Evolutionary conservation across 1,284 basidiomycete species (phyloP).

Genomic region (Peniophora sp.): DNA sequence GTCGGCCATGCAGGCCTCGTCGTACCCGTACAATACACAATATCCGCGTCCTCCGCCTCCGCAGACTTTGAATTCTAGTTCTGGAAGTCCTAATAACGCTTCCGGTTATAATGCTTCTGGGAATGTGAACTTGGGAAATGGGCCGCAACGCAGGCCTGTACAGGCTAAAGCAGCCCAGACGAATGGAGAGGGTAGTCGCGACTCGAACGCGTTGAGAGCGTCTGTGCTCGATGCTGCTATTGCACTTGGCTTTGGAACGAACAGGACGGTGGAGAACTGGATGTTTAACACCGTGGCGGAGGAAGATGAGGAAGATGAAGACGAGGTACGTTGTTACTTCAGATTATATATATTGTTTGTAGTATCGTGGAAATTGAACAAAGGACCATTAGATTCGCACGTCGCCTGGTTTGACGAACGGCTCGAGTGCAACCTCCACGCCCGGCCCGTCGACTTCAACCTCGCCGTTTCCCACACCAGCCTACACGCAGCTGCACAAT

Average conservation of each 20-base stretch:
- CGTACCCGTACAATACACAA: too few species aligned
- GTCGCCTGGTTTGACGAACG: conserved; percentile 26
- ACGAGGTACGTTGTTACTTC: conserved; percentile 13
- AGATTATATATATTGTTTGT: neutral
- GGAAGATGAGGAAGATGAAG: conserved; percentile 35
- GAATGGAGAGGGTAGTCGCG: conserved; percentile 23
- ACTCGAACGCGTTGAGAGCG: conserved; percentile 51
- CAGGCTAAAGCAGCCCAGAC: too few species aligned
- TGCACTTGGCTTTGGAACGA: conserved; percentile 51
- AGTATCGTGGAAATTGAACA: too few species aligned
- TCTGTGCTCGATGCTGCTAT: conserved; percentile 66
- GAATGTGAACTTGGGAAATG: too few species aligned
- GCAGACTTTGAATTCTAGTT: too few species aligned
- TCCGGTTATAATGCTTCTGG: too few species aligned
- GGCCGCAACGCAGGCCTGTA: too few species aligned
- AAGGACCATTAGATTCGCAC: too few species aligned
- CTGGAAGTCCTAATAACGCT: too few species aligned
- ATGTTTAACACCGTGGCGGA: conserved; percentile 55
- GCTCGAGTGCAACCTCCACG: conserved; percentile 25
- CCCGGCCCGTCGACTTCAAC: conserved; percentile 4
- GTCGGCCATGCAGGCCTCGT: too few species aligned
- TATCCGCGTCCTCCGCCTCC: too few species aligned
- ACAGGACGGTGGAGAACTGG: conserved; percentile 52
- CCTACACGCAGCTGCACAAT: neutral
- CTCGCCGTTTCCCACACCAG: neutral